A percentile compares a stretch with the other conserved stretches of the same genome.
These are phyloP conservation scores for Petrea volubilis DNA, from an alignment of 257 asterid species.

Conservation along the genomic window DNA sequence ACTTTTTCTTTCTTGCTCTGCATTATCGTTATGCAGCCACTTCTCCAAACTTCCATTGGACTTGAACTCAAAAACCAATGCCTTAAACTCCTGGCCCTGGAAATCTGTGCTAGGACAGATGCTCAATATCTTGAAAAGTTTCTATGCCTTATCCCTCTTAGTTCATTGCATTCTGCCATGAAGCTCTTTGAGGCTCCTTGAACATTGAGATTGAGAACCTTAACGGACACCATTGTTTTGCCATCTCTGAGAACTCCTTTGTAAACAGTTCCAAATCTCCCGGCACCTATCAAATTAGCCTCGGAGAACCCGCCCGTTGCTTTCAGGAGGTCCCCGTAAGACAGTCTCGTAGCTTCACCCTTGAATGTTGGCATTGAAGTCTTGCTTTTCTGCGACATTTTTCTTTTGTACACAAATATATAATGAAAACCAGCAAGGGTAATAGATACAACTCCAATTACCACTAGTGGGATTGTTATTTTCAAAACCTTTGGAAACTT, in stretches of 20 bases:
- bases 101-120: constrained; percentile 34
- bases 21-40: constrained; percentile 30
- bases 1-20: neutral
- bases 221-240: constrained; percentile 24
- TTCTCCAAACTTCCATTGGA: constrained; percentile 34
- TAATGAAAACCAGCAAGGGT: neutral
- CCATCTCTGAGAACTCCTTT: constrained; percentile 30
- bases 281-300: constrained; percentile 34
- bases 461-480: neutral
- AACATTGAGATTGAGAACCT: constrained; percentile 30
- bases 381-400: neutral
- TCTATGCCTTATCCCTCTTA: constrained; percentile 29
- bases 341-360: constrained; percentile 12
- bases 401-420: neutral
- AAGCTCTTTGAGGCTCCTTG: constrained; percentile 40
- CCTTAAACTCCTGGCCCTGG: constrained; percentile 34
- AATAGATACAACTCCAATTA: neutral
- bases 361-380: neutral
- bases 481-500: neutral
- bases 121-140: constrained; percentile 37
- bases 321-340: constrained; percentile 29
- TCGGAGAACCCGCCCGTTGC: constrained; percentile 33
- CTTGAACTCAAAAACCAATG: constrained; percentile 35
- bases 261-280: constrained; percentile 36
- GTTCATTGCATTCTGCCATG: constrained; percentile 34